Evolutionary conservation across 306 rosid genomes (phyloP), one percentile per base, ranked within the genome.

Genomic region (Sophora flavescens): DNA sequence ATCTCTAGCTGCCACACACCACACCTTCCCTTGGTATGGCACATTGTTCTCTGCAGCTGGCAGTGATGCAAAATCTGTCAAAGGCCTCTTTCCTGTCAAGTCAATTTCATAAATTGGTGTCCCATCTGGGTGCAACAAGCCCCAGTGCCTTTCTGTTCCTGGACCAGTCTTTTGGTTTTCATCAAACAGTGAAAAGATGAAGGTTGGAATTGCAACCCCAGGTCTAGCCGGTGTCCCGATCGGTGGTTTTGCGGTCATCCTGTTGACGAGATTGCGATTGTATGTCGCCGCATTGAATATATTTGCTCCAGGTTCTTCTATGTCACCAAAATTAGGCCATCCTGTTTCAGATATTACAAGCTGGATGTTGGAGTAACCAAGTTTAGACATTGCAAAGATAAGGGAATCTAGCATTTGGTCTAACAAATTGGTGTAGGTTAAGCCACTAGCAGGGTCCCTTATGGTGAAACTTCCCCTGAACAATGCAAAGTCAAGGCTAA

Each of bases 391-490:
- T 59, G 94, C 96, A 13, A 86, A 88, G 79, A 84, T 76, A 26
- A 91, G 4, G 0, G 98, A 86, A 47, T 93, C 98, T 0, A 93
- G 89, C 98, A 93, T 93, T 86, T 91, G 89, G 78, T 91, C 98
- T 22, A 91, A 82, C 53, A 93, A 82, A 74, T 93, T 93, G 13
- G 87, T 85, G 81, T 93, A 93, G 15, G 60, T 58, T 17, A 93
- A 73, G 51, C 91, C 90, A 45, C 57, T 90, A 0, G 7, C 70
- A 1, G 81, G 82, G 77, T 93, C 98, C 1, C 35, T 78, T 26
- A 66, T 39, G 8, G 17, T 64, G 17, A 56, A 26, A 51, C 68
- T 82, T 32, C 78, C 89, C 6, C 32, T 54, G 8, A 93, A 77
- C 1, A 93, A 77, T 6, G 96, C 96, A 26, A 59, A 91, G 70